Percentiles rank a stretch among this genome's conserved stretches.
Evolutionary conservation across 768 basidiomycete species (phyloP).

Genomic region (Lentinula boryana): DNA sequence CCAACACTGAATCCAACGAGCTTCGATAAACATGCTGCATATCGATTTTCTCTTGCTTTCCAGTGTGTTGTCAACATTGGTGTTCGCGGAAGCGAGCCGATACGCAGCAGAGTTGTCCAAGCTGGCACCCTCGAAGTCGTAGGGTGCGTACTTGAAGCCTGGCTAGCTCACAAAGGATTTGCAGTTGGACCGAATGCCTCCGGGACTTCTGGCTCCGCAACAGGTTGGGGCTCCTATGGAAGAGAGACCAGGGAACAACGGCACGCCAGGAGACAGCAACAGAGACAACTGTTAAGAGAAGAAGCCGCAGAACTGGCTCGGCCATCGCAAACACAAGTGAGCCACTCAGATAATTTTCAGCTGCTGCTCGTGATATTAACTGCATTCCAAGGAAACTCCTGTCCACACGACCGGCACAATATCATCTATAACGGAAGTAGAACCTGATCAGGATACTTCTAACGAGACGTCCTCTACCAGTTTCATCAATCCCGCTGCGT

Average conservation of each 20-base stretch:
- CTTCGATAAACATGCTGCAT: constrained; percentile 81
- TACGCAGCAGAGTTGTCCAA: constrained; percentile 88
- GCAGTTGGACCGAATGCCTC: constrained; percentile 70
- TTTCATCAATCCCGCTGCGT: neutral
- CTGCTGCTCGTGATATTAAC: neutral
- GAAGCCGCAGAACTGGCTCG: constrained; percentile 52
- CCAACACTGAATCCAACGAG: constrained; percentile 63
- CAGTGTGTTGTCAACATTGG: constrained; percentile 98
- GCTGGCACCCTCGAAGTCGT: constrained; percentile 92
- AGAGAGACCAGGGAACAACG: constrained; percentile 74
- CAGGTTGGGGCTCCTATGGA: neutral
- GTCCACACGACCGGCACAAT: neutral
- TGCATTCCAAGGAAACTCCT: neutral
- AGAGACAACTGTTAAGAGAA: constrained; percentile 43
- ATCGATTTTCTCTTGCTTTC: constrained; percentile 89
- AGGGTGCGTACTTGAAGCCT: constrained; percentile 89
- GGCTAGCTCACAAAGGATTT: constrained; percentile 85
- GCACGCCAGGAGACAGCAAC: constrained; percentile 52
- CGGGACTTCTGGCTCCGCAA: constrained; percentile 54
- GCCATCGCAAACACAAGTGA: constrained; percentile 50
- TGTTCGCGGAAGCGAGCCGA: constrained; percentile 89
- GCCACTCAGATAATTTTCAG: constrained; percentile 21
- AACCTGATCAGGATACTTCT: neutral
- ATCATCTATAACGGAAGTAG: neutral
- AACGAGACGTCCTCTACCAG: neutral